These are phyloP conservation scores for Schizophyllum amplum DNA, from an alignment of 1,284 basidiomycete genomes.

Conservation along the genomic window DNA sequence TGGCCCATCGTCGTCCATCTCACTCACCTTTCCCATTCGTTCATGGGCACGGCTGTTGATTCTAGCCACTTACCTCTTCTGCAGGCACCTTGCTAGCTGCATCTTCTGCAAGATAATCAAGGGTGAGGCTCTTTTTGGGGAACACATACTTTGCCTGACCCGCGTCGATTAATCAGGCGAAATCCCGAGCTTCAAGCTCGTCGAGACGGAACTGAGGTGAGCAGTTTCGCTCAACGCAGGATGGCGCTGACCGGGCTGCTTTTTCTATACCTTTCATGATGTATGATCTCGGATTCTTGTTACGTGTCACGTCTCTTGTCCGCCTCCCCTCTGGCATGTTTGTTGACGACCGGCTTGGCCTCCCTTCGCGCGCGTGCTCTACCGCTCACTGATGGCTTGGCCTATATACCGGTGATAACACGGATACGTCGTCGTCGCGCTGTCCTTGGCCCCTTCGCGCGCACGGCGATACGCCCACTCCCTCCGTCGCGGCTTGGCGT, in stretches of 20 bases:
- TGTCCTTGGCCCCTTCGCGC: not conserved
- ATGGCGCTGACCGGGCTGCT: too few relatives aligned
- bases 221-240: slow-evolving; percentile 18
- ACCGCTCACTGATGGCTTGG: not conserved
- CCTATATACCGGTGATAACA: not conserved
- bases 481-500: not conserved
- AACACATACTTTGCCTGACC: not conserved
- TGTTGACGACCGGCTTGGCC: not conserved
- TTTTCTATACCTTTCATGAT: not conserved
- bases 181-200: slow-evolving; percentile 76
- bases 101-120: slow-evolving; percentile 92
- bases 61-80: not conserved
- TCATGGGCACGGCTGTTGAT: not conserved
- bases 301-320: not conserved
- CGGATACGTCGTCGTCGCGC: too few relatives aligned
- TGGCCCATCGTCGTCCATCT: not conserved
- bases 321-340: not conserved
- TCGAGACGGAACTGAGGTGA: slow-evolving; percentile 70
- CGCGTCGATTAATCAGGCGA: slow-evolving; percentile 39
- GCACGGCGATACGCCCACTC: not conserved
- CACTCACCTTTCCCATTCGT: not conserved
- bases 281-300: not conserved
- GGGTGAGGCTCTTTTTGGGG: slow-evolving; percentile 37
- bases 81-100: slow-evolving; percentile 50
- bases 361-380: not conserved